A percentile compares a stretch with the other conserved stretches of the same genome.
phyloP scores from a whole-genome alignment of 176 grass and related monocot species.

The Cocos nucifera region DNA sequence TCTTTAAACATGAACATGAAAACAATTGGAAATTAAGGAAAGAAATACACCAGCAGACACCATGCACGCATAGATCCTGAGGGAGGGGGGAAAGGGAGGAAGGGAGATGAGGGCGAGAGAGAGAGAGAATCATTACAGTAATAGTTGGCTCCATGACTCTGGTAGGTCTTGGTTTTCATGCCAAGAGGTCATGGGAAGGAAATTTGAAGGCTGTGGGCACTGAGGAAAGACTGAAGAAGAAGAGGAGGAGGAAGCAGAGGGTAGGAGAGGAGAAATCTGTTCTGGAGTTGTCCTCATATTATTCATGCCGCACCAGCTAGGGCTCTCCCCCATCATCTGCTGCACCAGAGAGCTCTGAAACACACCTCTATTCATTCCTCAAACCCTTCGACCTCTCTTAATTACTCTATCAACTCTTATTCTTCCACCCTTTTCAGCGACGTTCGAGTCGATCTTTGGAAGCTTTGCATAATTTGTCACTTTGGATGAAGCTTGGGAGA shows the following conservation, averaged over 20 bases:
- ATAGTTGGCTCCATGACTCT: conserved; percentile 53
- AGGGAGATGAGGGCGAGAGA: conserved; percentile 3
- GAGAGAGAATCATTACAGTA: conserved; percentile 24
- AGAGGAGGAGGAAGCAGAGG: conserved; percentile 31
- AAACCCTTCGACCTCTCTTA: conserved; percentile 16
- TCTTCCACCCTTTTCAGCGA: too few relatives aligned
- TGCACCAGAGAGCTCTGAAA: conserved; percentile 54
- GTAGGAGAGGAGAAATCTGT: conserved; percentile 25
- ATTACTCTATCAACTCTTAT: not conserved
- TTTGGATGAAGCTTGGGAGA: not conserved
- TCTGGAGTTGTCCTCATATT: conserved; percentile 46
- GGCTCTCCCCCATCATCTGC: conserved; percentile 40
- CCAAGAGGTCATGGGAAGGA: conserved; percentile 16
- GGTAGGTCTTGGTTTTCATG: conserved; percentile 27
- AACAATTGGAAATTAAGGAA: too few relatives aligned
- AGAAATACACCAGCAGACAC: not conserved
- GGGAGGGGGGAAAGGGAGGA: not conserved
- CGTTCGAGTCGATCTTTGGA: conserved; percentile 43
- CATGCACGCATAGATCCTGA: not conserved
- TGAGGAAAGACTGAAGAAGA: conserved; percentile 36
- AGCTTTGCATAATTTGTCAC: not conserved
- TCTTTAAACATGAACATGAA: too few relatives aligned
- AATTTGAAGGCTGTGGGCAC: conserved; percentile 25
- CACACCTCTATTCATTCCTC: conserved; percentile 49
- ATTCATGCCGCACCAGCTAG: conserved; percentile 62